Evolutionary conservation across 371 early-diverging fungal species (phyloP).

Genomic region (Mucor lusitanicus): DNA sequence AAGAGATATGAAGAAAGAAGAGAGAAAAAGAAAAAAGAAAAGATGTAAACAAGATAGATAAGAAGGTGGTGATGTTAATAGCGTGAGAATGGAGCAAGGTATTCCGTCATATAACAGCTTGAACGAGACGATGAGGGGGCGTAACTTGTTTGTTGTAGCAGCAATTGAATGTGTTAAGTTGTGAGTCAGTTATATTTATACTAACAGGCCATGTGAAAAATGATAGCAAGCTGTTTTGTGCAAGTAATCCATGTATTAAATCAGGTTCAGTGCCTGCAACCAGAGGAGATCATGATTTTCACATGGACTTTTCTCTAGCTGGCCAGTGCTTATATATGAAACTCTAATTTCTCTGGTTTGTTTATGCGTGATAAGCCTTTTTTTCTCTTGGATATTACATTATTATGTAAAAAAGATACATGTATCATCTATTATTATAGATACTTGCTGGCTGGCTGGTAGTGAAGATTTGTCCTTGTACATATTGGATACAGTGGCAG

Average conservation of each 20-base stretch:
- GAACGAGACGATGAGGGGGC: background rate
- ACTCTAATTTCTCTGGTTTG: background rate
- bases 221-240: background rate
- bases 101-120: slow-evolving; percentile 1
- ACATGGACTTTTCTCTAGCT: background rate
- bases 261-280: background rate
- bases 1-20: background rate
- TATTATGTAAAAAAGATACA: background rate
- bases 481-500: background rate
- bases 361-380: background rate
- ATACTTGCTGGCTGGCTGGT: background rate
- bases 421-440: background rate
- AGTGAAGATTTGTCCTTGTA: background rate
- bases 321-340: slow-evolving; percentile 2
- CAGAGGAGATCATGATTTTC: background rate
- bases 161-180: background rate
- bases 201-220: slow-evolving; percentile 5
- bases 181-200: background rate
- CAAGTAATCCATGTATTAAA: background rate
- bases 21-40: background rate
- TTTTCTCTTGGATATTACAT: background rate
- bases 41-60: background rate
- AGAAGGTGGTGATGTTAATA: background rate
- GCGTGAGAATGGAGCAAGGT: background rate
- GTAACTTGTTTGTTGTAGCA: slow-evolving; percentile 1